phyloP scores from a whole-genome alignment of 2,329 filamentous ascomycete species.

The Fusarium coffeatum region DNA sequence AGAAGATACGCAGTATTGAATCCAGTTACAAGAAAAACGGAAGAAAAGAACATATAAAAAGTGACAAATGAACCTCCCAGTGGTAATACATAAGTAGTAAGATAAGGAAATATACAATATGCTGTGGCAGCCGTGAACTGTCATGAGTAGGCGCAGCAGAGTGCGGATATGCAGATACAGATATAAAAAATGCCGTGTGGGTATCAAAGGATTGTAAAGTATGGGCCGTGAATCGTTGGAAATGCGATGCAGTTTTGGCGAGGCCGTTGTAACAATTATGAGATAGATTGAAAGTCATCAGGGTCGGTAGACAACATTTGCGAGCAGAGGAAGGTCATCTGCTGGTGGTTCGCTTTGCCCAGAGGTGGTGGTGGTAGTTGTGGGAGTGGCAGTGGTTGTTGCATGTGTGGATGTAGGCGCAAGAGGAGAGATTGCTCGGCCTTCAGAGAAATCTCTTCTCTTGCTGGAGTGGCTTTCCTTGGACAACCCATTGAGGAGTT shows the following conservation, averaged over 20 bases:
- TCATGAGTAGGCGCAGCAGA: conserved; percentile 25
- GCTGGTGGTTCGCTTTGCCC: conserved; percentile 45
- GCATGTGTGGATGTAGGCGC: conserved; percentile 53
- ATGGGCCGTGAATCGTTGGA: conserved; percentile 45
- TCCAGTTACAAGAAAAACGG: neutral
- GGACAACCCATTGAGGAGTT: conserved; percentile 57
- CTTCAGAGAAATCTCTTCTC: conserved; percentile 43
- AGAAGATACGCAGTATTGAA: conserved; percentile 5
- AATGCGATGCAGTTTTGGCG: conserved; percentile 22
- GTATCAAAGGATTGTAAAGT: conserved; percentile 47
- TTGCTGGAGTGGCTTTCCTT: conserved; percentile 28
- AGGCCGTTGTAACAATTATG: conserved; percentile 13
- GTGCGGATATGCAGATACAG: conserved; percentile 13
- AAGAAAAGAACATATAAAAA: neutral
- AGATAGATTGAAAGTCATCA: conserved; percentile 33
- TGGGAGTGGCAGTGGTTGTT: conserved; percentile 19
- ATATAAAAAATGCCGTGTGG: conserved; percentile 28
- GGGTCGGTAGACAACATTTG: conserved; percentile 63
- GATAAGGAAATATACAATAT: conserved; percentile 31
- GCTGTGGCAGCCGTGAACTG: conserved; percentile 40
- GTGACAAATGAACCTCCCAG: conserved; percentile 19
- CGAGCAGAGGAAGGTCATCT: conserved; percentile 57
- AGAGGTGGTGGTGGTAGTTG: neutral
- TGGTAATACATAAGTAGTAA: conserved; percentile 25
- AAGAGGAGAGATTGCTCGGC: conserved; percentile 46